Evolutionary conservation across 192 early-diverging fungal genomes (phyloP).

Genomic region (Coemansia guatemalensis): DNA sequence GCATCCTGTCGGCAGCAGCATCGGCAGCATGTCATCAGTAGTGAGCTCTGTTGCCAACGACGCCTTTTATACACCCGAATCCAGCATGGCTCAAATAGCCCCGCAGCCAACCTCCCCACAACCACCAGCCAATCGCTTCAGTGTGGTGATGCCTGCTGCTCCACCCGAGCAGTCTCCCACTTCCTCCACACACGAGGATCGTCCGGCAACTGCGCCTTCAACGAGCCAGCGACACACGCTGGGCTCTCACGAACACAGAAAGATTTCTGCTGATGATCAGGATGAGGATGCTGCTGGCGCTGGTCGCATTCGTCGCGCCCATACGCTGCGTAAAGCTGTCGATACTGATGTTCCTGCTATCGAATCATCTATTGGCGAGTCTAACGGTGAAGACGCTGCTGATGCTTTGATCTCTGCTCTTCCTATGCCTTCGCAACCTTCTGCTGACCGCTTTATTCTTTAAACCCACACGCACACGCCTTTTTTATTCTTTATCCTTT

Average conservation of each 20-base stretch:
- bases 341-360: conserved; percentile 43
- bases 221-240: conserved; percentile 34
- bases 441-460: conserved; percentile 31
- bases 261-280: background rate
- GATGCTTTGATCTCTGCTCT: conserved; percentile 40
- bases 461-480: conserved; percentile 6
- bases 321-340: conserved; percentile 41
- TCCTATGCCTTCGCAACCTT: conserved; percentile 29
- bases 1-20: conserved; percentile 27
- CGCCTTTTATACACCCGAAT: conserved; percentile 44
- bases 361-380: conserved; percentile 28
- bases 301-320: conserved; percentile 24
- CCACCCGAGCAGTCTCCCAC: background rate
- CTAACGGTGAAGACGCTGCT: conserved; percentile 13
- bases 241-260: conserved; percentile 9
- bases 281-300: conserved; percentile 4
- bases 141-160: background rate
- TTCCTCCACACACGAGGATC: conserved; percentile 9
- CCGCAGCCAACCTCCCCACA: background rate
- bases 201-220: conserved; percentile 43
- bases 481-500: background rate
- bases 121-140: background rate
- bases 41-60: conserved; percentile 18
- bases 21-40: conserved; percentile 8
- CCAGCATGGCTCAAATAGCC: conserved; percentile 38